phyloP scores from a whole-genome alignment of 176 grass and related monocot species.

The Hyparrhenia diplandra region DNA sequence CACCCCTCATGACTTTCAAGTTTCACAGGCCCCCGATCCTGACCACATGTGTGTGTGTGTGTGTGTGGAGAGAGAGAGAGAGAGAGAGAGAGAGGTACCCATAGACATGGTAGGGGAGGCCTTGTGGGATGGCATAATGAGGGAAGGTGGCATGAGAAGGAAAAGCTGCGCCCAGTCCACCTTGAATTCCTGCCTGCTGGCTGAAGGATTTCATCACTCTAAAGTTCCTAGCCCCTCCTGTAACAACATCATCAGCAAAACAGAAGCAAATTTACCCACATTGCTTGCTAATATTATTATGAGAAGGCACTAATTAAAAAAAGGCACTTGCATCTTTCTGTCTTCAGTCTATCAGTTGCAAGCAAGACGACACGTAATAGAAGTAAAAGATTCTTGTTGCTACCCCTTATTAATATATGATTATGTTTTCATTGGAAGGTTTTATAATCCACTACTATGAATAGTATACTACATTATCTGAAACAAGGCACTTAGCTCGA shows the following conservation, averaged over 20 bases:
- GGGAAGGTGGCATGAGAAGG: conserved; percentile 81
- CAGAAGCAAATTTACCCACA: not conserved
- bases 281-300: conserved; percentile 19
- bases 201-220: conserved; percentile 84
- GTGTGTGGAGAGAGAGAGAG: too few relatives aligned
- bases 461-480: conserved; percentile 21
- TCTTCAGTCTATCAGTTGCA: conserved; percentile 14
- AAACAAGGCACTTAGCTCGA: conserved; percentile 21
- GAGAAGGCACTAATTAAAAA: conserved; percentile 23
- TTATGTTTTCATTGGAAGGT: conserved; percentile 14
- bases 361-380: conserved; percentile 46
- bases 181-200: conserved; percentile 69
- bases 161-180: conserved; percentile 71
- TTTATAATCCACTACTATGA: conserved; percentile 5
- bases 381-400: conserved; percentile 57
- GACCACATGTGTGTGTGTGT: not conserved
- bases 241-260: conserved; percentile 9
- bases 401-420: conserved; percentile 22
- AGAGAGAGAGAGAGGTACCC: conserved; percentile 33
- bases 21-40: conserved; percentile 2
- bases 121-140: conserved; percentile 95
- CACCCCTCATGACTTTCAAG: conserved; percentile 17
- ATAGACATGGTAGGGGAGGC: conserved; percentile 89
- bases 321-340: not conserved
- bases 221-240: conserved; percentile 81